phyloP scores from a whole-genome alignment of 306 rosid genomes.

The Rubus parviflorus region DNA sequence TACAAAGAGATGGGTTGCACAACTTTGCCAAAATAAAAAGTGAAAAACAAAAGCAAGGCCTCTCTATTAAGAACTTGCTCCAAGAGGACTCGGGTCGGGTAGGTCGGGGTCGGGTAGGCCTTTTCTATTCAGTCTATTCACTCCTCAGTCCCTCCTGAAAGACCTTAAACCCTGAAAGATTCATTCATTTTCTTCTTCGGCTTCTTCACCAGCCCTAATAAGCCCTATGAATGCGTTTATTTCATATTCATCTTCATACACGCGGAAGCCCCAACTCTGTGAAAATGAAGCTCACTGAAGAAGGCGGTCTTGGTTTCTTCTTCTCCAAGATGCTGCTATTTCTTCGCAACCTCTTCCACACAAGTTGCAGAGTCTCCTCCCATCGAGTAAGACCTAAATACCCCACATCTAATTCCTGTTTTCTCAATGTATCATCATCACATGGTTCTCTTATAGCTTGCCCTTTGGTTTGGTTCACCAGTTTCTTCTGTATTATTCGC shows the following conservation, averaged over 20 bases:
- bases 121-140: not conserved
- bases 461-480: slow-evolving; percentile 56
- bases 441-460: slow-evolving; percentile 37
- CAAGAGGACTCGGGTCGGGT: not conserved
- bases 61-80: too few relatives aligned
- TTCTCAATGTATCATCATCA: slow-evolving; percentile 24
- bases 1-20: too few relatives aligned
- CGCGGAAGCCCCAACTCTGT: slow-evolving; percentile 8
- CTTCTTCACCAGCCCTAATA: slow-evolving; percentile 18
- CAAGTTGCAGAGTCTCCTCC: slow-evolving; percentile 50
- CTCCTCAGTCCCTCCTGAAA: not conserved
- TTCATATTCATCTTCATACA: not conserved
- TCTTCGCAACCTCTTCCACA: slow-evolving; percentile 56
- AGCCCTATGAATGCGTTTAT: slow-evolving; percentile 17
- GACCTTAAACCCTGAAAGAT: slow-evolving; percentile 16
- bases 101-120: not conserved
- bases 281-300: slow-evolving; percentile 21
- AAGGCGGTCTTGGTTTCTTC: not conserved
- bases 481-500: slow-evolving; percentile 54
- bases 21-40: too few relatives aligned
- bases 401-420: slow-evolving; percentile 19
- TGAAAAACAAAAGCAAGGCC: too few relatives aligned
- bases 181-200: not conserved
- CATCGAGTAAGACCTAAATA: slow-evolving; percentile 54
- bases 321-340: slow-evolving; percentile 52